These are phyloP conservation scores for Trifolium pratense DNA, from an alignment of 306 rosid species.

Conservation along the genomic window DNA sequence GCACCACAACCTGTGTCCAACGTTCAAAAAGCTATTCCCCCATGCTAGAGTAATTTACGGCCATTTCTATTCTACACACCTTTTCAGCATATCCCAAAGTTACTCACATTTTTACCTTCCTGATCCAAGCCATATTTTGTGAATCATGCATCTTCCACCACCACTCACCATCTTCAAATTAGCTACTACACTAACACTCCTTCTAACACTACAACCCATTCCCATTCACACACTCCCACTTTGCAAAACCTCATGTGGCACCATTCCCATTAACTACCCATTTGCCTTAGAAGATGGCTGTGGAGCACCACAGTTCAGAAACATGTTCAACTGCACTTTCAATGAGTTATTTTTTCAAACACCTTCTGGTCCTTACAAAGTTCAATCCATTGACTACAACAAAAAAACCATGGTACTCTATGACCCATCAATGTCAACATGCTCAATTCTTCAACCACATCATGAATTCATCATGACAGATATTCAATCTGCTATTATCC, in stretches of 20 bases:
- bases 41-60: neutral
- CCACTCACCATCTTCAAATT: conserved; percentile 43
- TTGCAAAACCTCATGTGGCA: conserved; percentile 77
- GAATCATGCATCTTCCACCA: conserved; percentile 31
- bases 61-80: neutral
- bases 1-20: conserved; percentile 55
- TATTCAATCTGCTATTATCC: conserved; percentile 80
- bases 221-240: conserved; percentile 52
- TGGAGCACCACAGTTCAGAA: conserved; percentile 85
- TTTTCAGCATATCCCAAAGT: conserved; percentile 8
- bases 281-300: conserved; percentile 91
- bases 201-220: conserved; percentile 44
- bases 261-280: conserved; percentile 73
- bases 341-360: conserved; percentile 74
- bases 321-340: conserved; percentile 75
- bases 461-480: conserved; percentile 82
- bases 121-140: neutral
- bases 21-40: conserved; percentile 47
- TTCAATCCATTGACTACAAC: conserved; percentile 81
- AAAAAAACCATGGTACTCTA: conserved; percentile 59
- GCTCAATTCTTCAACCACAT: conserved; percentile 93
- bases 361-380: conserved; percentile 86
- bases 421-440: conserved; percentile 92
- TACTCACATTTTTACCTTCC: conserved; percentile 14
- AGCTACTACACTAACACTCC: conserved; percentile 10